Conservation (phyloP, 1,284 basidiomycete genomes). For the Erythrobasidium hasegawianum region DNA sequence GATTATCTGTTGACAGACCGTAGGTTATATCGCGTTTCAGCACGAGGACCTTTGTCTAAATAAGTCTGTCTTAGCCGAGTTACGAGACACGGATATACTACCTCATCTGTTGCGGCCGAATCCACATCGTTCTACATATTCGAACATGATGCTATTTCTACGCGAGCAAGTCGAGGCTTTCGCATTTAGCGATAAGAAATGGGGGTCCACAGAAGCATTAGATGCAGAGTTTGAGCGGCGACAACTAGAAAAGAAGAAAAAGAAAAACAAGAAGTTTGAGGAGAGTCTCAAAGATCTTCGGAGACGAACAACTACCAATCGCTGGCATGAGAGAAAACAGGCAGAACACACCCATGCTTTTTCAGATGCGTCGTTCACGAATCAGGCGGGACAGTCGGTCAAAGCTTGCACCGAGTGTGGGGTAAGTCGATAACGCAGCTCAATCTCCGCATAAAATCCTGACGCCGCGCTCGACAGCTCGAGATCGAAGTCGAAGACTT, state of each 20-base stretch:
- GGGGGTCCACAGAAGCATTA: slow-evolving; percentile 87
- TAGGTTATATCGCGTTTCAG: slow-evolving; percentile 47
- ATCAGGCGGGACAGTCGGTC: slow-evolving; percentile 54
- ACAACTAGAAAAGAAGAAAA: slow-evolving; percentile 76
- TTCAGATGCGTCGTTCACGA: slow-evolving; percentile 57
- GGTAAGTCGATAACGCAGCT: slow-evolving; percentile 54
- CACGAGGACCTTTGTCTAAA: background rate
- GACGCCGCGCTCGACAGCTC: slow-evolving; percentile 10
- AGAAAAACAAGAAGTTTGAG: slow-evolving; percentile 90
- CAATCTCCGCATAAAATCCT: no score
- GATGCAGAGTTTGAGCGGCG: slow-evolving; percentile 83
- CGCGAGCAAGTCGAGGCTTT: slow-evolving; percentile 92
- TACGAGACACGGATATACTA: slow-evolving; percentile 83
- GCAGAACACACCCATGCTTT: slow-evolving; percentile 81
- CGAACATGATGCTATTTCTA: slow-evolving; percentile 99
- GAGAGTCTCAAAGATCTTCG: slow-evolving; percentile 75
- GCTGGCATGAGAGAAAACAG: slow-evolving; percentile 82
- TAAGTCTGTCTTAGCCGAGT: slow-evolving; percentile 63
- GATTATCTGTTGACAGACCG: slow-evolving; percentile 54
- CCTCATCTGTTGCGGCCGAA: slow-evolving; percentile 94
- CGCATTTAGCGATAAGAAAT: slow-evolving; percentile 80
- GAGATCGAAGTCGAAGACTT: slow-evolving; percentile 34
- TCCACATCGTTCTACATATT: slow-evolving; percentile 92
- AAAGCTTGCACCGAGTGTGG: slow-evolving; percentile 82
- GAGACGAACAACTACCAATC: slow-evolving; percentile 76